A percentile compares a stretch with the other conserved stretches of the same genome.
phyloP scores from a whole-genome alignment of 2,329 filamentous ascomycete genomes.

The Pseudocercospora macadamiae region DNA sequence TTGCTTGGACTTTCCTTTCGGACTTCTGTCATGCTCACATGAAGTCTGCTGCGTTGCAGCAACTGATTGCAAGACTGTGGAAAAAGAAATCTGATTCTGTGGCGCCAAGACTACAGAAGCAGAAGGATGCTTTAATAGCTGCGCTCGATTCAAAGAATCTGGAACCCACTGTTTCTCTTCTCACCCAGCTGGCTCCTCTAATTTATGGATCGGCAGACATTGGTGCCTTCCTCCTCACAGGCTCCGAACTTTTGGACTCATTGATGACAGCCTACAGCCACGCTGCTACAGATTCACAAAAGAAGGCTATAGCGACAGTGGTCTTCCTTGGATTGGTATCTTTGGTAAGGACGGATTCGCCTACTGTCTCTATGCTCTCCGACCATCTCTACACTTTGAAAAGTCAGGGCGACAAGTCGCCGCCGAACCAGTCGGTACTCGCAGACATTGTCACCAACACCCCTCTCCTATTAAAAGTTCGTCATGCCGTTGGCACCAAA shows the following conservation, averaged over 20 bases:
- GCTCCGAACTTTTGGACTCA: conserved; percentile 84
- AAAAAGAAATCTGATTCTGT: conserved; percentile 53
- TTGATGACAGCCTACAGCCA: conserved; percentile 68
- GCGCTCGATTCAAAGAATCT: conserved; percentile 60
- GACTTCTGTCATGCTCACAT: conserved; percentile 69
- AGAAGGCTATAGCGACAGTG: conserved; percentile 70
- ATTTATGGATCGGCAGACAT: conserved; percentile 62
- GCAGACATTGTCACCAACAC: conserved; percentile 80
- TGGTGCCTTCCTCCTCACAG: conserved; percentile 71
- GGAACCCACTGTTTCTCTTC: conserved; percentile 21
- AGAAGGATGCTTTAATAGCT: conserved; percentile 66
- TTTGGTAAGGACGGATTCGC: conserved; percentile 66
- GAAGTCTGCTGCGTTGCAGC: conserved; percentile 60
- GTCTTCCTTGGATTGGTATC: conserved; percentile 75
- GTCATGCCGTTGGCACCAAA: conserved; percentile 55
- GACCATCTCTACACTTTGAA: conserved; percentile 86
- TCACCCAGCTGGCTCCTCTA: conserved; percentile 65
- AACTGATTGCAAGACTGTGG: conserved; percentile 56
- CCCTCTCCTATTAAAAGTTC: conserved; percentile 68
- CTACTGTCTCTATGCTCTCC: conserved; percentile 73
- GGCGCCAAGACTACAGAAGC: conserved; percentile 59
- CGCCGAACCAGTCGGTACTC: conserved; percentile 64
- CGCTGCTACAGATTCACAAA: conserved; percentile 61
- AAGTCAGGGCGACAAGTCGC: conserved; percentile 66
- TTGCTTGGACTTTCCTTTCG: conserved; percentile 70